phyloP scores from a whole-genome alignment of 768 basidiomycete species.

The Tubosaeta sp. region DNA sequence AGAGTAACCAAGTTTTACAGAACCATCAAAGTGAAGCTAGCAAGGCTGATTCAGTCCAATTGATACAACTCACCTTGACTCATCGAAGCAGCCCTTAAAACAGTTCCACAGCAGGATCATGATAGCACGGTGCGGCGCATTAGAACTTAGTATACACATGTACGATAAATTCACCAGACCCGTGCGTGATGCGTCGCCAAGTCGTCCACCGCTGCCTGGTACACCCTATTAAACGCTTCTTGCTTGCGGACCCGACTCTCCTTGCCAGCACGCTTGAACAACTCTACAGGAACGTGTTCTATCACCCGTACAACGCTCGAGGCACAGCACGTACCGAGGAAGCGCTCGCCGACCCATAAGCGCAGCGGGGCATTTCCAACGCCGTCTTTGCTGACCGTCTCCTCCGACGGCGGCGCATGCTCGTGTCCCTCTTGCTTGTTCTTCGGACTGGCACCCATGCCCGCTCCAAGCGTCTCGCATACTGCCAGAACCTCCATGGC shows the following conservation, averaged over 20 bases:
- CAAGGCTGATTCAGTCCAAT: too few species aligned
- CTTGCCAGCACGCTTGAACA: conserved; percentile 56
- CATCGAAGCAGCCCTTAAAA: too few species aligned
- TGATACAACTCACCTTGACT: too few species aligned
- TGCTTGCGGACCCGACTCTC: conserved; percentile 45
- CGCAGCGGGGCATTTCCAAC: conserved; percentile 63
- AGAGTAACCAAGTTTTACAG: too few species aligned
- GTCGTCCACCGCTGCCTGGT: conserved; percentile 23
- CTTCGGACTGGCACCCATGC: conserved; percentile 47
- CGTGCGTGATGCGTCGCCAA: conserved; percentile 11
- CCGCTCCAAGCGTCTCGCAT: conserved; percentile 66
- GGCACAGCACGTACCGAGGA: conserved; percentile 43
- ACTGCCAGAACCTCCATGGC: conserved; percentile 62
- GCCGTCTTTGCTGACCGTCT: conserved; percentile 23
- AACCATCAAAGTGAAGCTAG: too few species aligned
- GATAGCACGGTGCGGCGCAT: not conserved
- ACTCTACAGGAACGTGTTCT: conserved; percentile 34
- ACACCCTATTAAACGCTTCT: conserved; percentile 37
- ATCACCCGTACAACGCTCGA: not conserved
- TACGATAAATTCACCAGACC: conserved; percentile 12
- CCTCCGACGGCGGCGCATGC: not conserved
- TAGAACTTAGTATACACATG: not conserved
- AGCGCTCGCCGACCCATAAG: conserved; percentile 70
- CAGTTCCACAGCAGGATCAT: too few species aligned
- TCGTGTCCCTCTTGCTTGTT: conserved; percentile 9